Base-by-base conservation (phyloP, 2,329 filamentous ascomycete genomes). In the Aspergillus neotritici region DNA sequence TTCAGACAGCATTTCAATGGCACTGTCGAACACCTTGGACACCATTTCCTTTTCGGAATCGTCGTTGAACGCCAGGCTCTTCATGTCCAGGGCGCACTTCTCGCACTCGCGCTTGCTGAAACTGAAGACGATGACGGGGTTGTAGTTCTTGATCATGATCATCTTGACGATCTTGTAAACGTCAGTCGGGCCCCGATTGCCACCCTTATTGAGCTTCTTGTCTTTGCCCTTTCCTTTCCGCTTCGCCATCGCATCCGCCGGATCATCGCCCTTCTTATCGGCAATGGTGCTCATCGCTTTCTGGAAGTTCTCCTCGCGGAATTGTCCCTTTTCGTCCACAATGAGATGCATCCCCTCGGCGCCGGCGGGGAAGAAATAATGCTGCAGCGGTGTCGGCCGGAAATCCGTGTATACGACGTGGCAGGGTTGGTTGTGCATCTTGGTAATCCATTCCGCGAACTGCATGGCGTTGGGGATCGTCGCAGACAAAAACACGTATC, bases 341-440 rank as follows among this genome's bases (percentile, higher is more conserved):
- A 98, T 82, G 39, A 98, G 72, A 65, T 94, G 86, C 37, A 97
- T 96, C 21, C 94, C 93, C 51, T 91, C 89, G 35, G 88, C 88
- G 14, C 91, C 91, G 15, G 86, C 82, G 0, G 93, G 93, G 70
- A 95, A 97, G 70, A 97, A 94, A 71, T 98, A 98, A 67, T 97
- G 93, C 62, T 98, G 93, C 28, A 98, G 72, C 1, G 93, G 93
- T 0, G 93, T 98, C 14, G 93, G 93, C 62, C 93, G 82, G 75
- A 97, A 98, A 69, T 98, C 91, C 40, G 93, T 98, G 68, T 98
- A 98, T 3, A 98, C 93, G 50, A 98, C 94, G 75, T 98, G 94
- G 56, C 93, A 98, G 5, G 93, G 91, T 62, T 98, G 94, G 53
- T 87, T 86, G 66, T 98, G 94, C 45, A 91, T 97, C 71, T 97